Evolutionary conservation across 2,329 filamentous ascomycete genomes (phyloP).

Genomic region (Parascedosporium putredinis): DNA sequence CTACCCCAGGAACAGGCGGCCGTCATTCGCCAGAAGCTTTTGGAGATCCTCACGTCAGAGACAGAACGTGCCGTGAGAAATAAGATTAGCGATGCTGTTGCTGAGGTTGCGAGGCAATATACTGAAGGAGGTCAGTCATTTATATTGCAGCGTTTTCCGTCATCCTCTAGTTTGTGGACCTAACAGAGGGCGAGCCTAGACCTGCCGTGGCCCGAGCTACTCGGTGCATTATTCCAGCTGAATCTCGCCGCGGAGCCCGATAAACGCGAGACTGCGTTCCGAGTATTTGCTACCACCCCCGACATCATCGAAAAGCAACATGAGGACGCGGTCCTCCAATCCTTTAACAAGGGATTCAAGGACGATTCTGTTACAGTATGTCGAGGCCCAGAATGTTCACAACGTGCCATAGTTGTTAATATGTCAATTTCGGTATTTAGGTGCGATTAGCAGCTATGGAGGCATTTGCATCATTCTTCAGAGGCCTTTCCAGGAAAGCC

Average conservation of each 20-base stretch:
- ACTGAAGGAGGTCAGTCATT: conserved; percentile 62
- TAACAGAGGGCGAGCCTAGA: conserved; percentile 46
- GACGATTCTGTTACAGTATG: conserved; percentile 71
- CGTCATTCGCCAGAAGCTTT: conserved; percentile 73
- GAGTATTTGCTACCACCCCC: conserved; percentile 90
- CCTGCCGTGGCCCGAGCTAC: conserved; percentile 80
- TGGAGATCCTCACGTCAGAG: conserved; percentile 67
- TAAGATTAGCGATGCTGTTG: conserved; percentile 96
- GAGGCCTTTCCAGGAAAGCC: conserved; percentile 75
- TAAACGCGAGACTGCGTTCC: conserved; percentile 84
- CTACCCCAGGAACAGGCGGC: conserved; percentile 62
- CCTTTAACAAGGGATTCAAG: conserved; percentile 86
- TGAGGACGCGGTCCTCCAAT: conserved; percentile 76
- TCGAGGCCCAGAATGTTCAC: conserved; percentile 5
- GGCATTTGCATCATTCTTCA: conserved; percentile 93
- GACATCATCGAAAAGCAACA: conserved; percentile 95
- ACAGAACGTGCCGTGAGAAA: conserved; percentile 67
- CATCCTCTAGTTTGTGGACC: too few relatives aligned
- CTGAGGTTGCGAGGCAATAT: conserved; percentile 90
- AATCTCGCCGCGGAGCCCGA: conserved; percentile 77
- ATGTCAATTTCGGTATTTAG: conserved; percentile 25
- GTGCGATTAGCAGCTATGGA: conserved; percentile 93
- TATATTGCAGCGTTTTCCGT: too few relatives aligned
- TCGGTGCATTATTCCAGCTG: conserved; percentile 76
- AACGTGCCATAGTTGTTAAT: not conserved